These are phyloP conservation scores for Ustilago nuda DNA, from an alignment of 1,284 basidiomycete species.

Conservation along the genomic window DNA sequence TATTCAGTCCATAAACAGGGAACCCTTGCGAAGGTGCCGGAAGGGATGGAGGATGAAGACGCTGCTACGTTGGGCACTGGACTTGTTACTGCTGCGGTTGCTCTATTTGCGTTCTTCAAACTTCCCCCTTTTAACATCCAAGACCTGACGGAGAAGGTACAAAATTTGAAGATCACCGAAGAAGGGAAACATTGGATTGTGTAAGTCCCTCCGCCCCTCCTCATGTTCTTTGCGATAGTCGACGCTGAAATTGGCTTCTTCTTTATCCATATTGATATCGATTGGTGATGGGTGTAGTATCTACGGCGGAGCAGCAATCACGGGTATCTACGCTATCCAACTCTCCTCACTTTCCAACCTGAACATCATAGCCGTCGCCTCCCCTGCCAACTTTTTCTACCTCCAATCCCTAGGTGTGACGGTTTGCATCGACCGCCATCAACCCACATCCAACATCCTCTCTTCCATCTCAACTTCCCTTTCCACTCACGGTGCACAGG, in stretches of 20 bases:
- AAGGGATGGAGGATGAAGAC: slow-evolving; percentile 35
- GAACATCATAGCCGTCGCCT: slow-evolving; percentile 51
- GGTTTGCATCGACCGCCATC: slow-evolving; percentile 55
- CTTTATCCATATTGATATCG: too few species aligned
- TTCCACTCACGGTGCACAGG: slow-evolving; percentile 5
- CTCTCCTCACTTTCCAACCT: slow-evolving; percentile 47
- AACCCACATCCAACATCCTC: slow-evolving; percentile 21
- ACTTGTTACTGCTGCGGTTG: slow-evolving; percentile 66
- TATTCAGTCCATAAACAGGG: slow-evolving; percentile 42
- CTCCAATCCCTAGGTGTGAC: slow-evolving; percentile 42
- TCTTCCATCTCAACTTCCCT: slow-evolving; percentile 22
- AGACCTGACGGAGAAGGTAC: not conserved
- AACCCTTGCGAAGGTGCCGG: slow-evolving; percentile 47
- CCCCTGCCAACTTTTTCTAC: slow-evolving; percentile 53
- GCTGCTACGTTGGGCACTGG: slow-evolving; percentile 63
- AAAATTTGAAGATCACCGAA: not conserved
- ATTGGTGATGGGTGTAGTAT: slow-evolving; percentile 5
- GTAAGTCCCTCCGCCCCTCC: slow-evolving; percentile 20
- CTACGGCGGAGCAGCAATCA: slow-evolving; percentile 62
- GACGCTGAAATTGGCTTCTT: too few species aligned
- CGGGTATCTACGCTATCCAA: slow-evolving; percentile 60
- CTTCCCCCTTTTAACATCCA: slow-evolving; percentile 10
- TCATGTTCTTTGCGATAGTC: not conserved
- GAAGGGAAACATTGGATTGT: slow-evolving; percentile 40
- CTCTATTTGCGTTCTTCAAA: slow-evolving; percentile 57